These are phyloP conservation scores for Phytophthora podocarpi DNA, from an alignment of 352 stramenopile genomes.

Conservation along the genomic window DNA sequence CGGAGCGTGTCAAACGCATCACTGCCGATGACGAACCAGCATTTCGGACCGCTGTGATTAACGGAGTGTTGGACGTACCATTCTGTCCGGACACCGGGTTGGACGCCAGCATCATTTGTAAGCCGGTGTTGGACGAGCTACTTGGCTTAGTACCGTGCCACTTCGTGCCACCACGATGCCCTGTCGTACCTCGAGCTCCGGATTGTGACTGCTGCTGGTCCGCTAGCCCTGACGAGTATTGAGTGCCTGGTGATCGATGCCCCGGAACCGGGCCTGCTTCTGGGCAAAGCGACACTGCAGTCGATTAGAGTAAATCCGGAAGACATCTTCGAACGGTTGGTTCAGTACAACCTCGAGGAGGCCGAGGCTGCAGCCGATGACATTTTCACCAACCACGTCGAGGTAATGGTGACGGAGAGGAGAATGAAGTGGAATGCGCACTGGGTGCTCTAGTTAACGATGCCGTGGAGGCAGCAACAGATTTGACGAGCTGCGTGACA, in stretches of 20 bases:
- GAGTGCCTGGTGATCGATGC: slow-evolving; percentile 8
- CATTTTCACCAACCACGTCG: not conserved
- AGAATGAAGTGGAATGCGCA: no score
- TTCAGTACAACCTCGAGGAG: not conserved
- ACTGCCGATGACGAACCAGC: not conserved
- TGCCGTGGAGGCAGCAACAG: no score
- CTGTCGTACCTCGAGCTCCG: not conserved
- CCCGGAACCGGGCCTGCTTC: not conserved
- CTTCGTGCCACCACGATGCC: no score
- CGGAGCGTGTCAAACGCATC: not conserved
- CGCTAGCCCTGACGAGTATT: not conserved
- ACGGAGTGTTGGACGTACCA: not conserved
- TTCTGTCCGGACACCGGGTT: slow-evolving; percentile 3
- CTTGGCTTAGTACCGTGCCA: no score
- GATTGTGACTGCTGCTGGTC: slow-evolving; percentile 3
- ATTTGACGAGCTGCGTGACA: not conserved
- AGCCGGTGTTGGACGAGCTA: no score
- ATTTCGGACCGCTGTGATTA: not conserved
- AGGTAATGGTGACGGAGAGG: no score
- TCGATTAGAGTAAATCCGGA: slow-evolving; percentile 10
- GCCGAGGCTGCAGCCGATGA: slow-evolving; percentile 3
- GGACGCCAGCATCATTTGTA: no score
- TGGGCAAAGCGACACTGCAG: not conserved
- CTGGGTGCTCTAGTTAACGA: no score
- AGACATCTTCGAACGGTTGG: slow-evolving; percentile 1